Base-by-base conservation (phyloP, 2,329 filamentous ascomycete species). In the Sporothrix schenckii region DNA sequence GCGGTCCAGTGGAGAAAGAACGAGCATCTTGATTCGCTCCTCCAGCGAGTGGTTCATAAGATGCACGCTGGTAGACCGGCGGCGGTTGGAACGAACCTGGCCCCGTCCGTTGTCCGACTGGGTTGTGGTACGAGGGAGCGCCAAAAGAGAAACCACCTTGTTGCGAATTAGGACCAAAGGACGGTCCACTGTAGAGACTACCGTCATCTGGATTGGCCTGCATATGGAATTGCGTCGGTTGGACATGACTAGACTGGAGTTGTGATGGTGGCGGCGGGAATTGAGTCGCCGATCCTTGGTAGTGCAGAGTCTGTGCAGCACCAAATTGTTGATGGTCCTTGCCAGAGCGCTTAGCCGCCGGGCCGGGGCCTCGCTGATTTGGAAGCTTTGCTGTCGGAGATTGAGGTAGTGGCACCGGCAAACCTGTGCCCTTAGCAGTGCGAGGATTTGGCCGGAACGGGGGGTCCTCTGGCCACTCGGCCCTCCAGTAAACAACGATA, bases 381-480 rank as follows among this genome's bases (percentile, higher is more conserved):
- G 19, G 44, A 24, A 0, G 47, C 14, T n/a, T 66, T 53, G 47
- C 11, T 10, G 52, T 60, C 6, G 16, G 44, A 2, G 53, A 41
- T 14, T 52, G 69, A 3, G 58, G 69, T 16, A 50, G 65, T 60
- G 44, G 74, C 70, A 47, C 54, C 47, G 68, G 69, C 41, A 65
- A 72, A 66, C 44, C 71, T 14, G 75, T 67, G 24, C 71, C 68
- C 68, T 79, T 82, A 19, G 76, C 71, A 44, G 80, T 78, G 50
- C 81, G 81, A 69, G 87, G 87, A 74, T 91, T 84, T 27, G 87
- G 84, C 73, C 87, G 84, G 78, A 94, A 94, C 0, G 91, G 91
- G n/a, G 90, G 86, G 41, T 87, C 82, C 74, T 89, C 86, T 54
- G 92, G 92, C 92, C 92, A 96, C 77, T 93, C 90, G 3, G 91